Evolutionary conservation across 768 basidiomycete genomes (phyloP).

Genomic region (Mrakia blollopis): DNA sequence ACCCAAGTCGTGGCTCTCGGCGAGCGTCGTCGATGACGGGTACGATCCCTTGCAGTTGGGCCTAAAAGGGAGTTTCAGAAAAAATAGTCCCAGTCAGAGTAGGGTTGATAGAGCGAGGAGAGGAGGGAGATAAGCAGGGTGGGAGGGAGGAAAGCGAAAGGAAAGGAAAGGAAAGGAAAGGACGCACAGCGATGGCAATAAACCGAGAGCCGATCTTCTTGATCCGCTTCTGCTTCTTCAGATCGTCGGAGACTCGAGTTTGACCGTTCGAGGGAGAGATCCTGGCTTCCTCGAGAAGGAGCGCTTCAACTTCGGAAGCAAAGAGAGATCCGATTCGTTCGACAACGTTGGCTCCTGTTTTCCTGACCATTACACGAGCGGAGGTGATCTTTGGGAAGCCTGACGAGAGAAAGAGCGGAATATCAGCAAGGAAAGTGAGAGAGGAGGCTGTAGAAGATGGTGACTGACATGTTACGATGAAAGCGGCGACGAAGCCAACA

Average conservation of each 20-base stretch:
- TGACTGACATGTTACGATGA: constrained; percentile 49
- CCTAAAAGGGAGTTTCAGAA: constrained; percentile 31
- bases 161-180: constrained; percentile 9
- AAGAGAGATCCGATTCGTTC: constrained; percentile 49
- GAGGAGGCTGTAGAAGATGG: too few relatives aligned
- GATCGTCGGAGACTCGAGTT: constrained; percentile 33
- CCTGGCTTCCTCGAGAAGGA: constrained; percentile 47
- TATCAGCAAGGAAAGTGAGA: background rate
- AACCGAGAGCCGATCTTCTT: constrained; percentile 38
- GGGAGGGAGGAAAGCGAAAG: background rate
- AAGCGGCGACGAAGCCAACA: constrained; percentile 52
- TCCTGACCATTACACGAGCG: constrained; percentile 18
- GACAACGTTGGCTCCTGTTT: constrained; percentile 37
- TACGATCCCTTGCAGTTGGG: constrained; percentile 29
- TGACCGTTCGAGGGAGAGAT: constrained; percentile 33
- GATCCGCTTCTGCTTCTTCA: constrained; percentile 36
- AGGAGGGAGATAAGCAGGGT: background rate
- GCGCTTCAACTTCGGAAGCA: constrained; percentile 38
- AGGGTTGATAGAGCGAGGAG: background rate
- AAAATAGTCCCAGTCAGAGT: too few relatives aligned
- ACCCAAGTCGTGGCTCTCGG: constrained; percentile 38
- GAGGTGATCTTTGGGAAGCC: constrained; percentile 24
- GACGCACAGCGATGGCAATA: background rate
- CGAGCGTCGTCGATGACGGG: constrained; percentile 38
- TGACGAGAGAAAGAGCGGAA: background rate